Evolutionary conservation across 2,329 filamentous ascomycete species (phyloP), one percentile per base, ranked within the genome.

Genomic region (Aspergillus spinulosporus): DNA sequence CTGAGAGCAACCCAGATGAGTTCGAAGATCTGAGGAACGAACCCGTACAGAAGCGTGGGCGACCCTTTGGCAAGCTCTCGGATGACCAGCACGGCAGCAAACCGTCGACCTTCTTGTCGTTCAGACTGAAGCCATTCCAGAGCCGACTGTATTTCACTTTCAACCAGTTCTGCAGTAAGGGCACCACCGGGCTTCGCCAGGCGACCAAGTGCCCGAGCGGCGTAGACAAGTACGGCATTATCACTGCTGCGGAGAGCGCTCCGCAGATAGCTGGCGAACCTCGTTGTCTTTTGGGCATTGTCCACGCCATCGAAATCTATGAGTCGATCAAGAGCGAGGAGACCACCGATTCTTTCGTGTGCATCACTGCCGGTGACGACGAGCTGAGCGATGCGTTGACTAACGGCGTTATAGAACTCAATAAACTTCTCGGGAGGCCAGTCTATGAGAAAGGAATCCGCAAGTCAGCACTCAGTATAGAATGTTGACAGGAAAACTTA

Each of bases 251-350:
- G 86, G 65, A 99, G 82, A 39, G 97, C 88, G 47, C 86, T 89
- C 64, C 92, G 89, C 58, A 99, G 84, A 68, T 93, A 95, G 62
- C 91, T 91, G 45, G 91, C 91, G 70, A 97, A 99, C 54, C 94
- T 87, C 31, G 93, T 96, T 57, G 94, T 96, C 76, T 97, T 97
- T 67, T 91, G 86, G 36, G 90, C 91, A 26, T 90, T 86, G 76
- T 99, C 95, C 65, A 97, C 90, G 57, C 92, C 93, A 66, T 97
- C 93, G 72, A 97, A 97, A 72, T 97, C 92, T 74, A 97, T 93
- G 53, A 99, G 85, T 56, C 88, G 88, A 73, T 96, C 93, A 59
- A 99, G 84, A 58, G 93, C 93, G 66, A 94, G 88, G 60, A 99
- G 88, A 51, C 94, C 95, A 60, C 92, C 94, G 55, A 97, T 86